Base-by-base conservation (phyloP, 345 rosid species). In the Boechera stricta region DNA sequence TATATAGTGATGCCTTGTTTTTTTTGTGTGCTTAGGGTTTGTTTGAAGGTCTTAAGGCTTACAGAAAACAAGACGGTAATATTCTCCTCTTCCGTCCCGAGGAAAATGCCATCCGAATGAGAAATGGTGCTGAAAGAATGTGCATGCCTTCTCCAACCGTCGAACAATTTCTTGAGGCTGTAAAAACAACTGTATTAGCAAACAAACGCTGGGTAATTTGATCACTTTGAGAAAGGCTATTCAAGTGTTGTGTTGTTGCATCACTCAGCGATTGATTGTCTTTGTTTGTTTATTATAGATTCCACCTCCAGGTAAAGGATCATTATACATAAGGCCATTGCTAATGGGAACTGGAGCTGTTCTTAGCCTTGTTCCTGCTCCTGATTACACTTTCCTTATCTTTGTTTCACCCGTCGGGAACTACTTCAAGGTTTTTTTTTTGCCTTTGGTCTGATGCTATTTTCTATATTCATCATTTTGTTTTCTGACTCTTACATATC, bases 341-440 rank as follows among this genome's bases (percentile, higher is more conserved):
- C 85, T 93, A 45, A 89, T 93, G 93, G 97, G 98, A 41, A 89
- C 86, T 77, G 98, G 98, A 66, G 86, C 92, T 59, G 91, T 92
- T 84, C 96, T 92, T 80, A 93, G 93, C 76, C 88, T 92, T 79
- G 91, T 91, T 52, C 98, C 98, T 71, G 87, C 96, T 71, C 96
- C 96, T 26, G 98, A 92, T 55, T 92, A 88, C 79, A 92, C 94
- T 71, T 90, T 92, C 81, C 70, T 92, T 53, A 84, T 90, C 57
- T 92, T 85, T 71, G 98, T 88, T 80, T 86, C 94, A 38, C 96
- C 97, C 6, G 97, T 92, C 3, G 96, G 96, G 38, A 92, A 92
- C 88, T 92, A 92, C 76, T 92, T 89, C 67, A 86, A 90, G 98
- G 97, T 87, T 45, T 45, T 15, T 12, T 13, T 44, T 12, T 4